phyloP scores from a whole-genome alignment of 805 yeast species.

The Starmera caribaea region DNA sequence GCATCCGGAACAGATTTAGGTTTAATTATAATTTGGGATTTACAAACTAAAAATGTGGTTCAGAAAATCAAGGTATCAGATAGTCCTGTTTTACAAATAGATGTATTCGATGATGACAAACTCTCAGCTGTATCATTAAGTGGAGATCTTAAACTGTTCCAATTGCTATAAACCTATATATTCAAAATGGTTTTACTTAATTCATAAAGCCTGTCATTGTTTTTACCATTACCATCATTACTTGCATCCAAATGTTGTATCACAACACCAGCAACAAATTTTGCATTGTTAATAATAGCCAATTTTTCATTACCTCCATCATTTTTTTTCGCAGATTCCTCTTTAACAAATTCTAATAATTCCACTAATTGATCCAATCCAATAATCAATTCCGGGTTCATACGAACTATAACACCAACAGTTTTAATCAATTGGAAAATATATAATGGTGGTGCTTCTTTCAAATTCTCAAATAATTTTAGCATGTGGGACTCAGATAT shows the following conservation, averaged over 20 bases:
- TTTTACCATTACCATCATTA: neutral
- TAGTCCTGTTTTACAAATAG: slow-evolving; percentile 10
- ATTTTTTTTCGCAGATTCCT: neutral
- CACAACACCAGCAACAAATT: slow-evolving; percentile 11
- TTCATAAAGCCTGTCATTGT: too few species aligned
- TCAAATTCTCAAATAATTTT: neutral
- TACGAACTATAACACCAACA: slow-evolving; percentile 13
- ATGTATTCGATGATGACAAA: slow-evolving; percentile 8
- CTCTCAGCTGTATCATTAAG: slow-evolving; percentile 1
- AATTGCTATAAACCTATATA: neutral
- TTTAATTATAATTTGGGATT: slow-evolving; percentile 53
- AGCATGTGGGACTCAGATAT: too few species aligned
- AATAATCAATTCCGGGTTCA: slow-evolving; percentile 7
- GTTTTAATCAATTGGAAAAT: slow-evolving; percentile 19
- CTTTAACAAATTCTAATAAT: slow-evolving; percentile 3
- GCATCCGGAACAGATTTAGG: slow-evolving; percentile 53
- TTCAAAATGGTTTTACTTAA: too few species aligned
- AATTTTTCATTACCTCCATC: neutral
- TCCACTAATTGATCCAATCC: slow-evolving; percentile 6
- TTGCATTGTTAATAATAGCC: slow-evolving; percentile 13
- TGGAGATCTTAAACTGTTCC: neutral
- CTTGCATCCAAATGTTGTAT: neutral
- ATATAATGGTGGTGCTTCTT: slow-evolving; percentile 8
- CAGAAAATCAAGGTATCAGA: slow-evolving; percentile 3
- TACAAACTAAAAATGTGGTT: slow-evolving; percentile 46